Evolutionary conservation across 352 stramenopile genomes (phyloP).

Genomic region (Pythium diclinum): DNA sequence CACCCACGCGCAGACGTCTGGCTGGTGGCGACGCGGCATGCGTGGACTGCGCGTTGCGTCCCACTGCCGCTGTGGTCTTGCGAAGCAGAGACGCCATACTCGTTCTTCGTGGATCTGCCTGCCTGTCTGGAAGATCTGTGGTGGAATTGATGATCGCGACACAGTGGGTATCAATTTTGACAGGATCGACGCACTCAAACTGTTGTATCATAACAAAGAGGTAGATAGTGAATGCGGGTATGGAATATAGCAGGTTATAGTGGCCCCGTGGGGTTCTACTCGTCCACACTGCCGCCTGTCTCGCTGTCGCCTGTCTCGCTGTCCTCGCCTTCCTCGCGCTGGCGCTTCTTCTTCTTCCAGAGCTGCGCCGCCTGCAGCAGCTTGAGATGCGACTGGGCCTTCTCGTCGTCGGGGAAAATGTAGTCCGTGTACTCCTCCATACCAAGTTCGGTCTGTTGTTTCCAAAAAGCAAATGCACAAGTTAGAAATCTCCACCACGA

Average conservation of each 20-base stretch:
- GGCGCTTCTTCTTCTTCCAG: constrained; percentile 93
- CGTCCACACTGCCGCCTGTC: background rate
- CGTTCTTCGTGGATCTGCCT: background rate
- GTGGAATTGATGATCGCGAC: background rate
- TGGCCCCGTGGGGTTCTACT: constrained; percentile 1
- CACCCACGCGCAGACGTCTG: background rate
- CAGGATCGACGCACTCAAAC: background rate
- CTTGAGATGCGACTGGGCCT: constrained; percentile 94
- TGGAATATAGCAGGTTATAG: background rate
- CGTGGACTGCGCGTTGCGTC: background rate
- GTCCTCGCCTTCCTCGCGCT: constrained; percentile 43
- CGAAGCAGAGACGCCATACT: background rate
- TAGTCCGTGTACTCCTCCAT: constrained; percentile 99
- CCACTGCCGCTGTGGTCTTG: constrained; percentile 1
- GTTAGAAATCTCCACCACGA: constrained; percentile 10
- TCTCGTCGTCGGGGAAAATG: constrained; percentile 98
- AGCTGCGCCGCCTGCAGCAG: constrained; percentile 96
- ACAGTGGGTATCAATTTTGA: background rate
- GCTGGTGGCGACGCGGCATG: background rate
- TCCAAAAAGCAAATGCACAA: background rate
- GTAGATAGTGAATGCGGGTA: background rate
- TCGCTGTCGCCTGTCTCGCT: constrained; percentile 16
- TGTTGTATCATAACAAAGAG: background rate
- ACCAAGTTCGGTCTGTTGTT: constrained; percentile 73
- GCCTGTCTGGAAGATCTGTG: background rate